Percentiles rank a stretch among this genome's conserved stretches.
Conservation (phyloP, 352 stramenopile species). For the Phytophthora cajani region DNA sequence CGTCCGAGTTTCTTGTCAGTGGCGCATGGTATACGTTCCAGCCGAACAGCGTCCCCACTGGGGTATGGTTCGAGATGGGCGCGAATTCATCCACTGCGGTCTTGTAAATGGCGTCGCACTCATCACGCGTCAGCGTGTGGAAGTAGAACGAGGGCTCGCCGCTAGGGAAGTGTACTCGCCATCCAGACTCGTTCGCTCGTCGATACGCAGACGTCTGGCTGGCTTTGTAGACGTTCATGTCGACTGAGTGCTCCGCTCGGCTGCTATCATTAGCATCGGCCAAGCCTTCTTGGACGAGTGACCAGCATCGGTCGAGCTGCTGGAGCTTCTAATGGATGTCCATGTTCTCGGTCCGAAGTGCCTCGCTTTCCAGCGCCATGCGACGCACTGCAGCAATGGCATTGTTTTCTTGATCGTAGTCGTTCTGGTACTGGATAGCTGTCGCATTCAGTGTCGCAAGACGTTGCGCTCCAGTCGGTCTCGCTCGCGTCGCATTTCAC, state of each 20-base stretch:
- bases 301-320: slow-evolving; percentile 2
- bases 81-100: background rate
- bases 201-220: background rate
- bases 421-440: background rate
- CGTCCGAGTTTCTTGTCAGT: background rate
- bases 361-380: slow-evolving; percentile 5
- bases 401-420: background rate
- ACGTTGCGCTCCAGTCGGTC: background rate
- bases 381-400: background rate
- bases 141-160: background rate
- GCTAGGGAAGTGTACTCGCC: slow-evolving; percentile 16
- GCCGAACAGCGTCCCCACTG: background rate
- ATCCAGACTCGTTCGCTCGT: background rate
- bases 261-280: background rate
- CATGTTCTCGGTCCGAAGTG: slow-evolving; percentile 6
- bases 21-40: slow-evolving; percentile 6
- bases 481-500: background rate
- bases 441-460: background rate
- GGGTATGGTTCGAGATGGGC: background rate
- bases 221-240: background rate
- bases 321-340: slow-evolving; percentile 3
- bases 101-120: background rate
- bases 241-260: background rate
- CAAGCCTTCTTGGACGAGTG: background rate
- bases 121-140: background rate